Evolutionary conservation across 2,329 filamentous ascomycete species (phyloP).

Genomic region (Nemania diffusa): DNA sequence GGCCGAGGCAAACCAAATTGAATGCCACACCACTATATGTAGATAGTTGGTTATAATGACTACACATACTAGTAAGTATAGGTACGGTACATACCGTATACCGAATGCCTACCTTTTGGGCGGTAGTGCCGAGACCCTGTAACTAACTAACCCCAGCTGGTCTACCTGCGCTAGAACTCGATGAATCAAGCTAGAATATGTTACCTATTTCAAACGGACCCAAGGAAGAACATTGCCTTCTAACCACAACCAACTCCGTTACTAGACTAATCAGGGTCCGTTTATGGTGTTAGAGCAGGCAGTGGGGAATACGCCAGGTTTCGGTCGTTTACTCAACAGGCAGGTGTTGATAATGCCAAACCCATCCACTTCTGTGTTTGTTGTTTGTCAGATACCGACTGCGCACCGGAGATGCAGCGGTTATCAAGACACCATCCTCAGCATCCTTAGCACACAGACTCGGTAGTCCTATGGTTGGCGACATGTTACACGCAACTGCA

Average conservation of each 20-base stretch:
- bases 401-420: neutral
- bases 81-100: neutral
- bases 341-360: slow-evolving; percentile 3
- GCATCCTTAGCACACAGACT: no score
- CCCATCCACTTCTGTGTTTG: neutral
- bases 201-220: slow-evolving; percentile 3
- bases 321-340: neutral
- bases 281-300: slow-evolving; percentile 8
- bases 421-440: neutral
- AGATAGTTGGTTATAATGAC: neutral
- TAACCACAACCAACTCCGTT: slow-evolving; percentile 5
- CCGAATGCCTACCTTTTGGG: neutral
- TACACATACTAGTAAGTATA: neutral
- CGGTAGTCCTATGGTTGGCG: neutral
- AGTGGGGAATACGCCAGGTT: neutral
- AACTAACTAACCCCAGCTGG: slow-evolving; percentile 1
- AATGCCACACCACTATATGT: neutral
- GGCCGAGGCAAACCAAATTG: neutral
- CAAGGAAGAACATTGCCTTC: slow-evolving; percentile 3
- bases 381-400: neutral
- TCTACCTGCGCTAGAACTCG: neutral
- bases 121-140: slow-evolving; percentile 3
- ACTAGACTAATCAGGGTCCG: slow-evolving; percentile 3
- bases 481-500: neutral
- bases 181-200: slow-evolving; percentile 8